Evolutionary conservation across 108 stramenopile genomes (phyloP).

Genomic region (Cyclostephanos tholiformis): DNA sequence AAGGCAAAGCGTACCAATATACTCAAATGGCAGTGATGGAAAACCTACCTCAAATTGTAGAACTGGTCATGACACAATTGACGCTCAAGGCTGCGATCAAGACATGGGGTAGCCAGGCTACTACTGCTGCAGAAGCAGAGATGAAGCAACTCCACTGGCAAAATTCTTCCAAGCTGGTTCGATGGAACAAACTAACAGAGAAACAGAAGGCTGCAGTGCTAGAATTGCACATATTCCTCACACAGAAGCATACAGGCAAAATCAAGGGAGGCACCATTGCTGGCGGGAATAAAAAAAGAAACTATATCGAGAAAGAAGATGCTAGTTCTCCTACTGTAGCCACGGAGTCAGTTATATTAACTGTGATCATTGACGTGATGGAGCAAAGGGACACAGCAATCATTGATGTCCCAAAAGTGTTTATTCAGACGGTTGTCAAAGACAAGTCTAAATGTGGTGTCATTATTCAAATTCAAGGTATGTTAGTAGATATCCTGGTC

Average conservation of each 20-base stretch:
- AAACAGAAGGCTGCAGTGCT: no score
- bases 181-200: no score
- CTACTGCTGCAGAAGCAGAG: neutral
- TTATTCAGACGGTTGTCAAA: constrained; percentile 28
- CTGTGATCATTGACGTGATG: constrained; percentile 7
- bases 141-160: no score
- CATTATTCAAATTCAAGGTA: constrained; percentile 14
- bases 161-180: no score
- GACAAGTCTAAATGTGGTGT: neutral
- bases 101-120: neutral
- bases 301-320: neutral
- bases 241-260: neutral
- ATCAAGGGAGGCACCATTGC: neutral
- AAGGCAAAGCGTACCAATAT: no score
- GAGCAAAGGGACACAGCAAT: constrained; percentile 39
- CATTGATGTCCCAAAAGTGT: constrained; percentile 32
- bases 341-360: neutral
- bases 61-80: no score
- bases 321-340: neutral
- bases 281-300: neutral
- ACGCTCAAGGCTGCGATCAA: neutral
- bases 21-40: no score
- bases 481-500: constrained; percentile 14
- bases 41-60: no score
- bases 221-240: no score